Conservation (phyloP, 805 yeast genomes). For the Wickerhamiella kazuoi region DNA sequence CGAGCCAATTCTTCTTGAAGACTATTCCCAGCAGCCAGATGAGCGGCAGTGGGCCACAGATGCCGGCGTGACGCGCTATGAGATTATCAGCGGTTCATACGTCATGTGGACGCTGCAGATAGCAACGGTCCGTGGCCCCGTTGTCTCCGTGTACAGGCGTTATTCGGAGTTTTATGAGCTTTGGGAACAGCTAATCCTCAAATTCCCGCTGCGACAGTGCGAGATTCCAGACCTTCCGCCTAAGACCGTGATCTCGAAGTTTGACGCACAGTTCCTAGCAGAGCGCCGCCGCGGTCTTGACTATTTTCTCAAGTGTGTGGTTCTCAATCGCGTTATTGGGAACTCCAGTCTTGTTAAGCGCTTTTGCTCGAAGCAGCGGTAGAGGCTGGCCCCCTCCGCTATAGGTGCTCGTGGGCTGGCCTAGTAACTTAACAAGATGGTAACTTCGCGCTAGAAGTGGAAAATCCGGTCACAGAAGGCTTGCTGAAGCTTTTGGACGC, state of each 20-base stretch:
- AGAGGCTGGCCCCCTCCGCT: neutral
- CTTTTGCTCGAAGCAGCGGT: neutral
- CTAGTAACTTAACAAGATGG: neutral
- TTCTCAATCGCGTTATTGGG: constrained; percentile 24
- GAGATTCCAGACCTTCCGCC: constrained; percentile 33
- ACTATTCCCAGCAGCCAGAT: constrained; percentile 7
- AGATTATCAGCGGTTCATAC: constrained; percentile 27
- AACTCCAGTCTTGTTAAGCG: neutral
- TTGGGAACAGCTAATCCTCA: constrained; percentile 23
- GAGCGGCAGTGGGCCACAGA: constrained; percentile 23
- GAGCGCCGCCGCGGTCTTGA: constrained; percentile 28
- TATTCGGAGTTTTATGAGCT: constrained; percentile 46
- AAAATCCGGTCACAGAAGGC: neutral
- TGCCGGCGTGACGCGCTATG: constrained; percentile 25
- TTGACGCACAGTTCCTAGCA: constrained; percentile 22
- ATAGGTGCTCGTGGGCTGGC: neutral
- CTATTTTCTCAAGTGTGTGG: constrained; percentile 27
- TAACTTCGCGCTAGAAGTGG: too few relatives aligned
- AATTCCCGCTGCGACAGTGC: constrained; percentile 22
- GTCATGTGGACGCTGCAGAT: constrained; percentile 27
- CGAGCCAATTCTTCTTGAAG: constrained; percentile 14
- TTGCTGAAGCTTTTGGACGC: too few relatives aligned
- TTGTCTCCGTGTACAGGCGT: constrained; percentile 35
- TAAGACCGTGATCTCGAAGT: constrained; percentile 22
- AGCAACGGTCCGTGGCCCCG: constrained; percentile 20